Percentiles rank a stretch among this genome's conserved stretches.
phyloP scores from a whole-genome alignment of 2,329 filamentous ascomycete genomes.

The Metarhizium album region DNA sequence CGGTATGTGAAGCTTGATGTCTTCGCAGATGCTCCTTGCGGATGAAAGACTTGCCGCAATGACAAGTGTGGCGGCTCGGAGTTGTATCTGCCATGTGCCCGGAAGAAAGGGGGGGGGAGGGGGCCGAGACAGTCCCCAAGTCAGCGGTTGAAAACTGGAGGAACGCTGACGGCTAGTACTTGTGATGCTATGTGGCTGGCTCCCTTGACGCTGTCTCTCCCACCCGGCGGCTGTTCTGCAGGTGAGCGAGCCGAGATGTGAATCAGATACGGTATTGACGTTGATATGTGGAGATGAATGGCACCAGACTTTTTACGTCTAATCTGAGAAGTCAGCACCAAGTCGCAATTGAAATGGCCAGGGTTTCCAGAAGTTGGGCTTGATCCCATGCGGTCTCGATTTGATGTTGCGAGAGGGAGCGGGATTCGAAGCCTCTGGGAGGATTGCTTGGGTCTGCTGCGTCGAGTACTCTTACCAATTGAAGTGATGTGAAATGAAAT shows the following conservation, averaged over 20 bases:
- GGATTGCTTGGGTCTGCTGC: neutral
- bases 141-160: neutral
- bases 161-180: neutral
- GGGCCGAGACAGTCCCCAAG: neutral
- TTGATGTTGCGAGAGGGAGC: neutral
- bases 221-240: neutral
- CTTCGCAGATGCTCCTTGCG: conserved; percentile 29
- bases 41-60: conserved; percentile 29
- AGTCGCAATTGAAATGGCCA: neutral
- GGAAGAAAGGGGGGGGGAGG: no score
- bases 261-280: neutral
- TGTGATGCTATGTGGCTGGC: neutral
- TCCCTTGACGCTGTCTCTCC: neutral
- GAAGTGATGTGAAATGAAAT: neutral
- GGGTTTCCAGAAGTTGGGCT: neutral
- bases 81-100: conserved; percentile 4
- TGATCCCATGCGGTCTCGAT: neutral
- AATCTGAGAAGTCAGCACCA: neutral
- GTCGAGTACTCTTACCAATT: neutral
- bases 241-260: neutral
- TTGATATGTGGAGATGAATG: neutral
- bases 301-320: neutral
- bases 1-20: conserved; percentile 28
- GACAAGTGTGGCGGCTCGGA: conserved; percentile 22
- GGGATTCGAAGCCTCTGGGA: no score